Evolutionary conservation across 2,329 filamentous ascomycete genomes (phyloP).

Genomic region (Trichophaea hybrida): DNA sequence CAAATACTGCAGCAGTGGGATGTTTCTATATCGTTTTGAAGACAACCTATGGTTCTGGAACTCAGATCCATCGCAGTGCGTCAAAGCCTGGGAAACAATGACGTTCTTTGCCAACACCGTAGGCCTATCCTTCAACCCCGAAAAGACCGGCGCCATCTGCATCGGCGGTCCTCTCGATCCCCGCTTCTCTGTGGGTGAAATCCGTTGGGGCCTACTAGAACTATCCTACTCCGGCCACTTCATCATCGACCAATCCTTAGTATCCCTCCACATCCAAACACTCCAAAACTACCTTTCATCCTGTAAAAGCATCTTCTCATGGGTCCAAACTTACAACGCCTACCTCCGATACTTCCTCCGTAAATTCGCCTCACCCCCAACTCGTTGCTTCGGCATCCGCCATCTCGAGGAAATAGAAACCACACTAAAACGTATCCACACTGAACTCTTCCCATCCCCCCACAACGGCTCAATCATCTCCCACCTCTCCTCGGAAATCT

Average conservation of each 20-base stretch:
- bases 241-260: neutral
- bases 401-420: conserved; percentile 32
- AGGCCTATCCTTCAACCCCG: conserved; percentile 44
- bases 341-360: conserved; percentile 44
- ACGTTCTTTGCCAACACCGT: conserved; percentile 41
- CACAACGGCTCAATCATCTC: conserved; percentile 37
- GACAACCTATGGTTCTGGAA: conserved; percentile 57
- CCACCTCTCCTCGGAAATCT: conserved; percentile 42
- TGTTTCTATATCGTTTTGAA: conserved; percentile 46
- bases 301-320: conserved; percentile 40
- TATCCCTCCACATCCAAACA: neutral
- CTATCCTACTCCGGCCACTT: neutral
- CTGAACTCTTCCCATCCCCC: conserved; percentile 35
- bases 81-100: conserved; percentile 46
- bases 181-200: conserved; percentile 39
- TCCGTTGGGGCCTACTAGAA: neutral
- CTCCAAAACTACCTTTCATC: conserved; percentile 43
- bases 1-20: conserved; percentile 37
- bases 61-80: conserved; percentile 37
- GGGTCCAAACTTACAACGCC: conserved; percentile 47
- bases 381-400: neutral
- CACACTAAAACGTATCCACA: conserved; percentile 41
- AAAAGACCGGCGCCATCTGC: conserved; percentile 42
- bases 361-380: neutral
- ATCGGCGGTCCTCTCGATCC: conserved; percentile 27